These are phyloP conservation scores for Magnusiomyces fungicola DNA, from an alignment of 1,139 yeast genomes.

Conservation along the genomic window DNA sequence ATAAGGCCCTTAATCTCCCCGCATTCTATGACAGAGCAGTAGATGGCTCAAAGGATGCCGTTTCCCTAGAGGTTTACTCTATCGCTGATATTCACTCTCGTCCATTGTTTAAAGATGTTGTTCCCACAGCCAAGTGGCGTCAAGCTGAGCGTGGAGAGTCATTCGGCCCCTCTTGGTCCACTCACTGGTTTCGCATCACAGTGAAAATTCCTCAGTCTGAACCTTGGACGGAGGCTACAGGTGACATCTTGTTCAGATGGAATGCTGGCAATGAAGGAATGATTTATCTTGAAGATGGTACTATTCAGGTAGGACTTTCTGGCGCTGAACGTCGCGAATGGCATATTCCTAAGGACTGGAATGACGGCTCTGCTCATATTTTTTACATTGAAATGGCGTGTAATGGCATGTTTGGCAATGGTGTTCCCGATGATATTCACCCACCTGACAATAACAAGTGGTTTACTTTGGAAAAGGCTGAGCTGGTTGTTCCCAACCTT, in stretches of 20 bases:
- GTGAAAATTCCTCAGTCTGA: constrained; percentile 49
- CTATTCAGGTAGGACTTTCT: constrained; percentile 75
- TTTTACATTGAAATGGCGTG: constrained; percentile 88
- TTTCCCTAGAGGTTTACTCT: constrained; percentile 49
- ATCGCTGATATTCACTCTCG: constrained; percentile 59
- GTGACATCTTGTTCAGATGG: constrained; percentile 63
- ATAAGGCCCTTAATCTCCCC: constrained; percentile 65
- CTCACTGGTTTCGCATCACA: constrained; percentile 82
- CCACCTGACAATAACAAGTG: constrained; percentile 64
- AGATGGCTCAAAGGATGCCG: constrained; percentile 32
- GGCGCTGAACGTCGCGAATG: constrained; percentile 82
- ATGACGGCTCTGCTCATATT: constrained; percentile 37
- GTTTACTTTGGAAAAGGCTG: constrained; percentile 62
- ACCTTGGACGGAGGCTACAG: constrained; percentile 28
- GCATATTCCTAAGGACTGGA: constrained; percentile 53
- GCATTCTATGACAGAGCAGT: constrained; percentile 65
- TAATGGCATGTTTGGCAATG: constrained; percentile 91
- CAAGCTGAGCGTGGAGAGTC: constrained; percentile 59
- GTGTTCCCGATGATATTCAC: constrained; percentile 48
- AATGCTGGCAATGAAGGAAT: constrained; percentile 84
- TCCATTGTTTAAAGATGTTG: constrained; percentile 69
- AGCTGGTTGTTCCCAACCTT: constrained; percentile 71
- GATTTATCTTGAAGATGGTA: constrained; percentile 58
- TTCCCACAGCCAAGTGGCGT: constrained; percentile 49
- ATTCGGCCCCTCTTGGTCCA: constrained; percentile 96